Evolutionary conservation across 208 protist species (phyloP), one percentile per base, ranked within the genome.

Genomic region (Leishmania arabica): DNA sequence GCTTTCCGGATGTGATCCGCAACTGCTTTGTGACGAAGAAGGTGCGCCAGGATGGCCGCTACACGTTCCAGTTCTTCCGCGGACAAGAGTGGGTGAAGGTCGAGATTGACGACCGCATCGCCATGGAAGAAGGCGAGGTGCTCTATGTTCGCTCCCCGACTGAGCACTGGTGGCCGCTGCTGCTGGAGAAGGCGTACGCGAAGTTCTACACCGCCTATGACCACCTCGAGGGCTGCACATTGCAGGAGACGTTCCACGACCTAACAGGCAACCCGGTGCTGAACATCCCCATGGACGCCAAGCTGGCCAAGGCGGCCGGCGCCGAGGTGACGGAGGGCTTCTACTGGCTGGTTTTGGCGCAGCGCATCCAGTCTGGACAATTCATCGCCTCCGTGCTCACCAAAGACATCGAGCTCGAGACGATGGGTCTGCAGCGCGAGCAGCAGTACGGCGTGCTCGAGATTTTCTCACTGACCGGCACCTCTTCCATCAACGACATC

Each of bases 111-210:
- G 93, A 96, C 79, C 69, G 42, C 17, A 88, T 96, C 37, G 84
- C 93, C 3, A 81, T 92, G 71, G 87, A 93, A 60, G 88, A 89
- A 56, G 88, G 88, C 40, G 87, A 90, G 15, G 88, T 92, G 58
- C 88, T 93, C 37, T 93, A 95, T 80, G 88, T 81, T 77, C 93
- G 81, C 3, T 94, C 90, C 13, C 93, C 92, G 27, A 92, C 87
- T 13, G 88, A 90, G 80, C 91, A 93, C 79, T 95, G 90, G 90
- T 98, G 92, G 87, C 93, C 95, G 37, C 83, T 96, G 70, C 85
- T 97, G 75, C 84, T 97, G 76, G 93, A 97, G 88, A 97, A 97
- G 91, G 95, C 95, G 47, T 97, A 97, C 84, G 95, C 95, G 51
- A 97, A 97, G 83, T 96, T 97, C 84, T 93, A 95, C 85, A 91